phyloP scores from a whole-genome alignment of 441 rosid species.

The Gossypium davidsonii region DNA sequence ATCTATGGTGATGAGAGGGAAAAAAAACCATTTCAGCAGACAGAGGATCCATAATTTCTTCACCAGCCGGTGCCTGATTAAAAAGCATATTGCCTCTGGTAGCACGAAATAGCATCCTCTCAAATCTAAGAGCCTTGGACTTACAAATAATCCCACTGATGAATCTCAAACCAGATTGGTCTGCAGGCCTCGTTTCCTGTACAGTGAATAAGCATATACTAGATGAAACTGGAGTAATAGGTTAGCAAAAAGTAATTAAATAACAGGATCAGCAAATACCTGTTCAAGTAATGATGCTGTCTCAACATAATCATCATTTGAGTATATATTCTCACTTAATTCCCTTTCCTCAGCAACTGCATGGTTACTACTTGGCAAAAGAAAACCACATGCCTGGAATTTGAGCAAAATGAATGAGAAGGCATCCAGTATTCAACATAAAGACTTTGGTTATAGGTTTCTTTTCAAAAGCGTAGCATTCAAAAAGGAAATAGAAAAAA shows the following conservation, averaged over 20 bases:
- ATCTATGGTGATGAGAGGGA: constrained; percentile 10
- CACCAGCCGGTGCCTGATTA: constrained; percentile 83
- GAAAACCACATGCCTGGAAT: constrained; percentile 78
- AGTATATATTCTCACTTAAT: constrained; percentile 62
- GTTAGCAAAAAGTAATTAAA: constrained; percentile 17
- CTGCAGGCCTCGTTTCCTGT: constrained; percentile 67
- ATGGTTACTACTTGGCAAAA: constrained; percentile 65
- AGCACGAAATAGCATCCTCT: constrained; percentile 93
- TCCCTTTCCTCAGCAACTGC: constrained; percentile 65
- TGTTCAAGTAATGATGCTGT: constrained; percentile 71
- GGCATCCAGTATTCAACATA: neutral
- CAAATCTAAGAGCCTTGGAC: constrained; percentile 69
- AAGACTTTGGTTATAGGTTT: neutral
- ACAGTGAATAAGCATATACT: constrained; percentile 22
- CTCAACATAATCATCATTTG: constrained; percentile 47
- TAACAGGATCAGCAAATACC: constrained; percentile 37
- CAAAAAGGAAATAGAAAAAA: neutral
- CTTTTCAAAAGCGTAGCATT: neutral
- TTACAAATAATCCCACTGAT: constrained; percentile 84
- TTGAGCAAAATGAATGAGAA: constrained; percentile 8
- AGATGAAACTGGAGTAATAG: constrained; percentile 18
- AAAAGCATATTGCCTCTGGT: constrained; percentile 99
- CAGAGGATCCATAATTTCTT: constrained; percentile 85
- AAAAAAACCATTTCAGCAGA: constrained; percentile 69
- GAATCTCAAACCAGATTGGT: constrained; percentile 81